phyloP scores from a whole-genome alignment of 257 asterid genomes.

The Phtheirospermum japonicum region DNA sequence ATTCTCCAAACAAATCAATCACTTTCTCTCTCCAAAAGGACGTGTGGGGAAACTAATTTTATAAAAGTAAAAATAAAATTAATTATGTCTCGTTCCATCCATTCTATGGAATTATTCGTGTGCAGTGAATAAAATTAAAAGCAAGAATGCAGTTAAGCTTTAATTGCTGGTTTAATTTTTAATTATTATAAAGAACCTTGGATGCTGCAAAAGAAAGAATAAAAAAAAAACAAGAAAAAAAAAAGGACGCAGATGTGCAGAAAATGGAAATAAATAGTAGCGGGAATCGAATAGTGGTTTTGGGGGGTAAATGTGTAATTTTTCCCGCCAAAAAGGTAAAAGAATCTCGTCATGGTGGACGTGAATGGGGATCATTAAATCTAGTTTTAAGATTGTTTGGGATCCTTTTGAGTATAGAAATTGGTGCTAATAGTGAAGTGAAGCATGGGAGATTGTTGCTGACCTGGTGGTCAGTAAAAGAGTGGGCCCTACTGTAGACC shows the following conservation, averaged over 20 bases:
- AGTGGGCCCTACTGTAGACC: neutral
- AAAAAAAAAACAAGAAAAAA: conserved; percentile 1
- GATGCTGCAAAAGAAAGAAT: conserved; percentile 9
- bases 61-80: neutral
- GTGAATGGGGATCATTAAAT: conserved; percentile 43
- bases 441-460: neutral
- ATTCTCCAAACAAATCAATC: too few relatives aligned
- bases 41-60: neutral
- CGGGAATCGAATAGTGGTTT: conserved; percentile 5
- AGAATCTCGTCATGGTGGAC: conserved; percentile 42
- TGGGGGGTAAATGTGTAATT: conserved; percentile 23
- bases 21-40: too few relatives aligned
- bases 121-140: conserved; percentile 7
- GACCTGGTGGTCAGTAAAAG: too few relatives aligned
- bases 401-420: conserved; percentile 34
- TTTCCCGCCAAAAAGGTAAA: conserved; percentile 39
- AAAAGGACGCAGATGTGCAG: neutral
- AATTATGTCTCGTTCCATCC: conserved; percentile 12
- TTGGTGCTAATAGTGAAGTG: conserved; percentile 29
- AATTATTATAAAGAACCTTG: conserved; percentile 1
- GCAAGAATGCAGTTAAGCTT: neutral
- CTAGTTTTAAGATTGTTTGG: conserved; percentile 33
- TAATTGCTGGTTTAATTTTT: neutral
- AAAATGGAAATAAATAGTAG: neutral
- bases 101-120: conserved; percentile 20